Evolutionary conservation across 305 asterid genomes (phyloP).

Genomic region (Fraxinus floribunda): DNA sequence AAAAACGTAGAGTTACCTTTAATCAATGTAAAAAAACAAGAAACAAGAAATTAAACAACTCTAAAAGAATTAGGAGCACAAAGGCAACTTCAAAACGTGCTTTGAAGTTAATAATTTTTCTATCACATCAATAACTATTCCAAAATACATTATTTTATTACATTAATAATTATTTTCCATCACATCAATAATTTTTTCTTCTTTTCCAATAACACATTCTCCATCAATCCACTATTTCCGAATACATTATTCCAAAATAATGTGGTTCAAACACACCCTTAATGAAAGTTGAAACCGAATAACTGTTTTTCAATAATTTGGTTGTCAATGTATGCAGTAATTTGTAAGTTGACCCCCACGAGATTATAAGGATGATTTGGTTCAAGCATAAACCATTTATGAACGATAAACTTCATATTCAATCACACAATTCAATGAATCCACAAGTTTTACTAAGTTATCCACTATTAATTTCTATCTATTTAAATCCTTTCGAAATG

Average conservation of each 20-base stretch:
- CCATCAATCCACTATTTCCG: no score
- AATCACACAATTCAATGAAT: background rate
- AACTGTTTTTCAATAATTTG: background rate
- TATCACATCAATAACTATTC: no score
- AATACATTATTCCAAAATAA: no score
- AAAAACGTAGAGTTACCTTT: no score
- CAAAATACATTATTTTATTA: no score
- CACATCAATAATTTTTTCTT: no score
- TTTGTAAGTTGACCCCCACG: background rate
- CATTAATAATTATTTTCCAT: no score
- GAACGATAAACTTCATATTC: background rate
- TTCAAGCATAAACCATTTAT: background rate
- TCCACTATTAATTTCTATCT: no score
- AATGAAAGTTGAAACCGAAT: background rate
- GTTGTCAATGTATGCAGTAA: background rate
- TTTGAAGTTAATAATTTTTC: background rate
- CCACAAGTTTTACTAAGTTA: background rate
- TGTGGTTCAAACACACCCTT: no score
- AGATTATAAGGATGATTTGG: background rate
- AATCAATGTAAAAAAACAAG: background rate
- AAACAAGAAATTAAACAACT: background rate
- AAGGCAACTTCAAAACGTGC: background rate
- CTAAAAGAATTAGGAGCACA: background rate
- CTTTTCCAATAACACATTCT: no score
- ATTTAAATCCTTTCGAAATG: background rate